A percentile compares a stretch with the other conserved stretches of the same genome.
phyloP scores from a whole-genome alignment of 2,329 filamentous ascomycete species.

The Fusarium setosum region DNA sequence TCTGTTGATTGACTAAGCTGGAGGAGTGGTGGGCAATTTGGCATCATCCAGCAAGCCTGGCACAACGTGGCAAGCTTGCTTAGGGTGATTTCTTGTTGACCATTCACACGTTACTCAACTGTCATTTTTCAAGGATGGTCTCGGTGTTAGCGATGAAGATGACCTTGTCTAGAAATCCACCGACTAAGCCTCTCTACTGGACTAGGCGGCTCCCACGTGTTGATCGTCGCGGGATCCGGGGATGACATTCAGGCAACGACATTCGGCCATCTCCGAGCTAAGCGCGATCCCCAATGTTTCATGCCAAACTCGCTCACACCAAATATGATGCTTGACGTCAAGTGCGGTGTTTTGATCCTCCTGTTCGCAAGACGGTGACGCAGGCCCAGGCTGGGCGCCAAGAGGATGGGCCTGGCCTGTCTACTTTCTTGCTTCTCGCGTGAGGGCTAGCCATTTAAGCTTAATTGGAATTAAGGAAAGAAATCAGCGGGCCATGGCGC shows the following conservation, averaged over 20 bases:
- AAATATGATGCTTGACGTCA: conserved; percentile 29
- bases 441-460: conserved; percentile 29
- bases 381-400: conserved; percentile 28
- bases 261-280: not conserved
- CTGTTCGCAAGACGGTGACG: conserved; percentile 27
- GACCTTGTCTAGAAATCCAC: not conserved
- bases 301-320: conserved; percentile 3
- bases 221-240: not conserved
- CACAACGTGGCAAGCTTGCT: too few relatives aligned
- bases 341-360: not conserved
- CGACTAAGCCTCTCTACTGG: too few relatives aligned
- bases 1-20: not conserved
- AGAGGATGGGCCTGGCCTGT: not conserved
- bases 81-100: too few relatives aligned
- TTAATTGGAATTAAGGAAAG: conserved; percentile 13
- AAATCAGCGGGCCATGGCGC: not conserved
- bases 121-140: too few relatives aligned
- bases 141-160: not conserved
- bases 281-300: not conserved
- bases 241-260: not conserved
- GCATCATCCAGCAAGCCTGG: too few relatives aligned
- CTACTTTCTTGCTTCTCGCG: too few relatives aligned
- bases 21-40: not conserved
- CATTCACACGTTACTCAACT: too few relatives aligned
- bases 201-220: not conserved